Base-by-base conservation (phyloP, 768 basidiomycete species). In the Xerocomus spinulosus region DNA sequence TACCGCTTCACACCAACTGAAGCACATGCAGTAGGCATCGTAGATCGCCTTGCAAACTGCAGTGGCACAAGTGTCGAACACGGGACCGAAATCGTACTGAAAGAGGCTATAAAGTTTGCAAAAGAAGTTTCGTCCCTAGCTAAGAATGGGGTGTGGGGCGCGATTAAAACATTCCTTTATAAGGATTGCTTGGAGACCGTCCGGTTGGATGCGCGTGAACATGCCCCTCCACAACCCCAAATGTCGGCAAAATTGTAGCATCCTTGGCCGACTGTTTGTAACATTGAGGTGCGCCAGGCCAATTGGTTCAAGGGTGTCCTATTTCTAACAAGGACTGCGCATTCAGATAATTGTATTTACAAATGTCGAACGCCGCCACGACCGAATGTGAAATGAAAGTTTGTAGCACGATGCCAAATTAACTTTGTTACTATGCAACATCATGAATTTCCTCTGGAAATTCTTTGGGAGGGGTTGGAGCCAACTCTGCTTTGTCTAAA, bases 1-100 rank as follows among this genome's bases (percentile, higher is more conserved):
- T 77, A 89, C 57, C 77, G 86, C 34, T 93, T 88, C 62, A 81
- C 84, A 0, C 80, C 91, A 2, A 48, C 68, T 6, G 91, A 94
- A 59, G 83, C 87, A 3, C 70, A 83, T 8, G 66, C 74, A 17
- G 73, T 72, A 17, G 85, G 85, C 4, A 67, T 92, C 12, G 66
- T 94, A 17, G 92, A 94, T 62, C 70, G 82, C 48, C 58, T 91
- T 28, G 66, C 61, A 43, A 58, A 37, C 42, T 62, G 54, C 33
- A 50, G 53, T 3, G 64, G 58, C n/a, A 56, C 61, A 9, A 53
- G 57, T 20, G 82, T 83, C 5, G 71, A 72, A 17, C 81, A 81
- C 0, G 68, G 69, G 24, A 79, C 79, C 24, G 84, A 82, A 12
- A 70, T 69, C 15, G 74, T 92, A 5, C 57, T 90, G 15, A 72